Base-by-base conservation (phyloP, 495 filamentous ascomycete species). In the Melanomma pulvis-pyrius region DNA sequence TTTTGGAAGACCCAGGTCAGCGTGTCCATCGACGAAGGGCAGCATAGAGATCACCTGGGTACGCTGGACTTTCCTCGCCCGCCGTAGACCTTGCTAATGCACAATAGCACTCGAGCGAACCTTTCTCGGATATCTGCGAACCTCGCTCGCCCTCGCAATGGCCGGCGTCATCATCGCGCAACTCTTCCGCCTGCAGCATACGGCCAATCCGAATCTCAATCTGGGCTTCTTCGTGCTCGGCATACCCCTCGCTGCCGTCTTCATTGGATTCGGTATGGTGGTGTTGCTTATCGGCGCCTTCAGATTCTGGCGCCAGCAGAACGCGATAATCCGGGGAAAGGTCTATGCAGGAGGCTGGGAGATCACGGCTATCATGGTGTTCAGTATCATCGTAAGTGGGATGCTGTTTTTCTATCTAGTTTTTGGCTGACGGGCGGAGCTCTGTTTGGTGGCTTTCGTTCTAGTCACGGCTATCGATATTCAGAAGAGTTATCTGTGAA, bases 81-180 rank as follows among this genome's bases (percentile, higher is more conserved):
- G 26, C 6, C 12, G 26, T 3, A 3, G 19, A 57, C 48, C 25
- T n/a, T n/a, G 55, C 52, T 61, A 61, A 55, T 36, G 36, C 47
- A n/a, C 24, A 53, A 50, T 73, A 93, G 91, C 90, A 29, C 81
- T 92, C 26, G 89, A 94, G 76, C 81, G 90, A 61, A 94, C 90
- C 34, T 93, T 89, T 73, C 85, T 93, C 48, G 86, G 82, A 53
- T 93, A 92, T 76, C 81, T 92, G 46, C 87, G 90, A 54, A 92
- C 90, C 8, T 90, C 89, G 0, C 74, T 89, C 25, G 79, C 84
- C 7, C 78, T 93, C 24, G 83, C 89, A 5, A 87, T 92, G 76
- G 79, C 87, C 55, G 85, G 87, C 47, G 84, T 87, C 6, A 70
- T 87, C 25, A 80, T 89, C 39, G 85, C 89, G 0, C 89, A 93